A percentile compares a stretch with the other conserved stretches of the same genome.
Evolutionary conservation across 176 grass and related monocot genomes (phyloP).

Genomic region (Bolboschoenus planiculmis): DNA sequence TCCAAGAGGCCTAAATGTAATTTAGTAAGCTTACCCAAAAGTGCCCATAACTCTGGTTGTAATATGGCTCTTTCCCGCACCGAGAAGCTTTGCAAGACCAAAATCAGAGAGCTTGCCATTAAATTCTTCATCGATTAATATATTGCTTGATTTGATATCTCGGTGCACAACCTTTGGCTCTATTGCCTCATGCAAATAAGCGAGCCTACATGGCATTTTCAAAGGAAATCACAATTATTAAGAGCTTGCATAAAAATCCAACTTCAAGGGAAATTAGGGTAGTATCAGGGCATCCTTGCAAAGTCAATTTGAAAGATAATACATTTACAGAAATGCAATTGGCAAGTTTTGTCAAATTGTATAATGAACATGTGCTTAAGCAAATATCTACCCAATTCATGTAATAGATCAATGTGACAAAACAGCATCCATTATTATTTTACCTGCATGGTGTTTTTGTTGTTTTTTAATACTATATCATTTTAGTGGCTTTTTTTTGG

Average conservation of each 20-base stretch:
- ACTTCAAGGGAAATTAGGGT: not conserved
- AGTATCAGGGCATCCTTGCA: not conserved
- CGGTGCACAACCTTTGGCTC: conserved; percentile 93
- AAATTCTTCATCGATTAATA: conserved; percentile 83
- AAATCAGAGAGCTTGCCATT: conserved; percentile 89
- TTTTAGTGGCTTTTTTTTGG: not conserved
- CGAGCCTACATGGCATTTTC: conserved; percentile 41
- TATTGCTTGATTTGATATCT: conserved; percentile 90
- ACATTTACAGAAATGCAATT: not conserved
- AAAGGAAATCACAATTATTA: not conserved
- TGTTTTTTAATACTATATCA: not conserved
- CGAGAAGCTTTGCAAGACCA: conserved; percentile 72
- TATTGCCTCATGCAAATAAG: conserved; percentile 86
- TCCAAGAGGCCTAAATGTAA: not conserved
- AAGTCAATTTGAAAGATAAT: not conserved
- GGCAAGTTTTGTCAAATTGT: not conserved
- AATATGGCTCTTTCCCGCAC: conserved; percentile 81
- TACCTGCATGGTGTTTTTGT: not conserved
- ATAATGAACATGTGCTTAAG: not conserved
- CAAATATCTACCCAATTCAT: not conserved
- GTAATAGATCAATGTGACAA: not conserved
- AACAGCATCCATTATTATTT: not conserved
- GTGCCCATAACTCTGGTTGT: conserved; percentile 86
- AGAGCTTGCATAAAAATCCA: not conserved
- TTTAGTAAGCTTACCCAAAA: conserved; percentile 47